These are phyloP conservation scores for Penicillium sp. DNA, from an alignment of 2,329 filamentous ascomycete species.

Conservation along the genomic window DNA sequence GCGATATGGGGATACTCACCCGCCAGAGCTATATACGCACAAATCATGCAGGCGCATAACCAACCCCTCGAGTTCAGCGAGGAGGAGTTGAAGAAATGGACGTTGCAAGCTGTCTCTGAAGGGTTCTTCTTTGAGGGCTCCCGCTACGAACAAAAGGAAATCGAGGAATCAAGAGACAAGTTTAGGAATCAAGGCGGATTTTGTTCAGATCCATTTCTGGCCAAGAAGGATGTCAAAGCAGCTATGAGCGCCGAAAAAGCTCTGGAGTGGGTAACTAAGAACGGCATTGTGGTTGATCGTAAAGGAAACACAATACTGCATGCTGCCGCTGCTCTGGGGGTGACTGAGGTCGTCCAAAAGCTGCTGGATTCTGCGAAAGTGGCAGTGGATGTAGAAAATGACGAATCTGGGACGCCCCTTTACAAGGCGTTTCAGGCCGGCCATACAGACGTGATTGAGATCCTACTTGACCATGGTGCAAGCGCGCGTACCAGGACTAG, in stretches of 20 bases:
- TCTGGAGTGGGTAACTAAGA: slow-evolving; percentile 20
- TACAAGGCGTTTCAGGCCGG: slow-evolving; percentile 40
- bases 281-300: slow-evolving; percentile 28
- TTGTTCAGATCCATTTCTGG: slow-evolving; percentile 32
- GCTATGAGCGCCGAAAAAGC: slow-evolving; percentile 17
- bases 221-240: slow-evolving; percentile 26
- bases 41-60: slow-evolving; percentile 34
- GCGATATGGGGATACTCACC: slow-evolving; percentile 32
- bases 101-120: slow-evolving; percentile 33
- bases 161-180: slow-evolving; percentile 25
- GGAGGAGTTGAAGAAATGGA: slow-evolving; percentile 30
- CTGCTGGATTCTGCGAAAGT: slow-evolving; percentile 29
- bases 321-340: slow-evolving; percentile 32
- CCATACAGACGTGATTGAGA: slow-evolving; percentile 32
- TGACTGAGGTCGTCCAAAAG: slow-evolving; percentile 18
- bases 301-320: slow-evolving; percentile 37
- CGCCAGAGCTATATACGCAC: slow-evolving; percentile 36
- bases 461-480: slow-evolving; percentile 34
- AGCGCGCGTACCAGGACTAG: slow-evolving; percentile 27
- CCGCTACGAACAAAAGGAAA: slow-evolving; percentile 9
- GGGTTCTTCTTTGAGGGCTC: slow-evolving; percentile 31
- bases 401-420: slow-evolving; percentile 36
- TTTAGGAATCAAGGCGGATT: slow-evolving; percentile 34
- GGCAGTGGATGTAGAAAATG: slow-evolving; percentile 32
- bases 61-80: slow-evolving; percentile 25